phyloP scores from a whole-genome alignment of 2,329 filamentous ascomycete genomes.

The Fusarium nelsonii region DNA sequence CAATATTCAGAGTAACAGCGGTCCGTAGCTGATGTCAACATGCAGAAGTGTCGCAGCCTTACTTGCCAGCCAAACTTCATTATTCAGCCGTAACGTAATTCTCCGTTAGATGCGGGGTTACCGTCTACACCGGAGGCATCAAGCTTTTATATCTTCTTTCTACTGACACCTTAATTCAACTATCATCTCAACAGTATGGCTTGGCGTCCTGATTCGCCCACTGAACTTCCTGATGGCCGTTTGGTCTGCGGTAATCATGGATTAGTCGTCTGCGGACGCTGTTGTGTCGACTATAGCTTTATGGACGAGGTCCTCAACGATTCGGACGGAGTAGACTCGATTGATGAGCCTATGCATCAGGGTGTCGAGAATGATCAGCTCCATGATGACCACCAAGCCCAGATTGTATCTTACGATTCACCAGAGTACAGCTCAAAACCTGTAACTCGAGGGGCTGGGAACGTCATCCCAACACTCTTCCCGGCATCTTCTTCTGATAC shows the following conservation, averaged over 20 bases:
- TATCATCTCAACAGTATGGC: background rate
- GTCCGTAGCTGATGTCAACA: too few relatives aligned
- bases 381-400: background rate
- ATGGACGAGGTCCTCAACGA: constrained; percentile 47
- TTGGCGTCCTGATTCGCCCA: background rate
- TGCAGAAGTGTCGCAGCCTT: too few relatives aligned
- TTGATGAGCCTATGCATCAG: background rate
- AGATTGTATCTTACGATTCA: too few relatives aligned
- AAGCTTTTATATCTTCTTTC: too few relatives aligned
- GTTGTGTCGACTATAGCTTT: constrained; percentile 54
- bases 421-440: background rate
- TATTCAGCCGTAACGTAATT: too few relatives aligned
- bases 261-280: constrained; percentile 50
- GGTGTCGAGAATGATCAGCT: background rate
- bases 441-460: constrained; percentile 13
- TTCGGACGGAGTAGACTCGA: constrained; percentile 28
- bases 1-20: too few relatives aligned
- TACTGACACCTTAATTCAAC: too few relatives aligned
- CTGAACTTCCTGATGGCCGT: constrained; percentile 52
- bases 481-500: constrained; percentile 9
- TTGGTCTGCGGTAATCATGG: constrained; percentile 54
- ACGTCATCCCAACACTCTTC: constrained; percentile 33
- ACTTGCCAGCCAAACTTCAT: too few relatives aligned
- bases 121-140: too few relatives aligned
- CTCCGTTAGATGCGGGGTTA: too few relatives aligned